Conservation (phyloP, 345 rosid species). For the Gossypium herbaceum region DNA sequence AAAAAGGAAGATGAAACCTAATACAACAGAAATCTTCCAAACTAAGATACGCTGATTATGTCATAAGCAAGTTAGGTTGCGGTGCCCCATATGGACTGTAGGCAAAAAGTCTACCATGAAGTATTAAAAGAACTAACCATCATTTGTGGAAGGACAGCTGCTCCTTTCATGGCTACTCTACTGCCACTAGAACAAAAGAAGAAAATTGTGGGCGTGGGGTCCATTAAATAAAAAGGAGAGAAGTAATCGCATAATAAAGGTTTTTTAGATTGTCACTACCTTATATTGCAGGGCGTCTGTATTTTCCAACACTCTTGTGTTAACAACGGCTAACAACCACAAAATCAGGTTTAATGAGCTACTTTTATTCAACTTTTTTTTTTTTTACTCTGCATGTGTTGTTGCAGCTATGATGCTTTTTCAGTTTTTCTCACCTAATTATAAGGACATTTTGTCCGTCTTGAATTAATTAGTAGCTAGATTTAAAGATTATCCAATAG, state of each 20-base stretch:
- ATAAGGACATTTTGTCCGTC: conserved; percentile 13
- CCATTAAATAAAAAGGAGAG: conserved; percentile 13
- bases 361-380: conserved; percentile 17
- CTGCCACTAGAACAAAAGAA: conserved; percentile 14
- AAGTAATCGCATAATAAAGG: neutral
- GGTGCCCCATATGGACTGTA: conserved; percentile 27
- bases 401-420: conserved; percentile 1
- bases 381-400: conserved; percentile 2
- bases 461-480: neutral
- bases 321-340: neutral
- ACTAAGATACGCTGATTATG: conserved; percentile 28
- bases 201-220: conserved; percentile 12
- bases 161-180: conserved; percentile 18
- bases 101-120: conserved; percentile 8
- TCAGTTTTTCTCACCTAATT: conserved; percentile 23
- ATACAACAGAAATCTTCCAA: conserved; percentile 22
- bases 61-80: conserved; percentile 19
- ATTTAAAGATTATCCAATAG: neutral
- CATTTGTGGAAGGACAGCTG: neutral
- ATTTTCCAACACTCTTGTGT: conserved; percentile 20
- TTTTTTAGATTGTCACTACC: conserved; percentile 17
- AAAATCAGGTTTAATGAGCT: neutral
- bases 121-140: neutral
- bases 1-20: conserved; percentile 10
- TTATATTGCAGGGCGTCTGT: neutral